These are phyloP conservation scores for Luvunga scandens DNA, from an alignment of 345 rosid genomes.

Conservation along the genomic window DNA sequence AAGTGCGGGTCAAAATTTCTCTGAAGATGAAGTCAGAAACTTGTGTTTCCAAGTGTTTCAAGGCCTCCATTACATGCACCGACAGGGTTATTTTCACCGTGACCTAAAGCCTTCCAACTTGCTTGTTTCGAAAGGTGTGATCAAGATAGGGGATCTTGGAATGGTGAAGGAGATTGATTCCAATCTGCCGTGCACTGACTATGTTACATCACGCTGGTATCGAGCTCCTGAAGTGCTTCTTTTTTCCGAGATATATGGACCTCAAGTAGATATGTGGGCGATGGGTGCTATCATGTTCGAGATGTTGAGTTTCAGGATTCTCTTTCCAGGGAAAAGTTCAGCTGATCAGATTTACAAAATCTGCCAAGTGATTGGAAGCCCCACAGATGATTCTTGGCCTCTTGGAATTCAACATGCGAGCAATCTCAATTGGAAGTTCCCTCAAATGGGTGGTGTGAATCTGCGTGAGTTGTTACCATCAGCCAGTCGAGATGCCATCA, in stretches of 20 bases:
- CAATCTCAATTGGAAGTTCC: slow-evolving; percentile 34
- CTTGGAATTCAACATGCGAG: background rate
- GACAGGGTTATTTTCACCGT: slow-evolving; percentile 46
- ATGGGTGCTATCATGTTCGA: no score
- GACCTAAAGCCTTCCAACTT: slow-evolving; percentile 50
- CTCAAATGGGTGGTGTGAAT: slow-evolving; percentile 22
- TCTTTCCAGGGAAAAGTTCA: slow-evolving; percentile 23
- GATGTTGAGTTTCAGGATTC: no score
- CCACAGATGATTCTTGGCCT: slow-evolving; percentile 36
- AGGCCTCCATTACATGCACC: slow-evolving; percentile 37
- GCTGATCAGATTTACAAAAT: slow-evolving; percentile 37
- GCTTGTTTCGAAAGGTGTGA: slow-evolving; percentile 19
- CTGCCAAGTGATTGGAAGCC: slow-evolving; percentile 41
- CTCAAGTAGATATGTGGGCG: no score
- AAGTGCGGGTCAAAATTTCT: slow-evolving; percentile 14
- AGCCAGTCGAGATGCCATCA: background rate
- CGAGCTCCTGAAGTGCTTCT: slow-evolving; percentile 51
- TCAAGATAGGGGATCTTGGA: no score
- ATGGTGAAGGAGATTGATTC: no score
- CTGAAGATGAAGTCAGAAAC: slow-evolving; percentile 22
- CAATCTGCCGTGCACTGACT: background rate
- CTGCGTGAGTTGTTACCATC: slow-evolving; percentile 22
- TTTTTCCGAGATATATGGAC: slow-evolving; percentile 16
- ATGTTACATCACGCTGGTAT: slow-evolving; percentile 48
- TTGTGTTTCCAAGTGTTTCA: no score